phyloP scores from a whole-genome alignment of 2,329 filamentous ascomycete species.

The Fusarium setosum region DNA sequence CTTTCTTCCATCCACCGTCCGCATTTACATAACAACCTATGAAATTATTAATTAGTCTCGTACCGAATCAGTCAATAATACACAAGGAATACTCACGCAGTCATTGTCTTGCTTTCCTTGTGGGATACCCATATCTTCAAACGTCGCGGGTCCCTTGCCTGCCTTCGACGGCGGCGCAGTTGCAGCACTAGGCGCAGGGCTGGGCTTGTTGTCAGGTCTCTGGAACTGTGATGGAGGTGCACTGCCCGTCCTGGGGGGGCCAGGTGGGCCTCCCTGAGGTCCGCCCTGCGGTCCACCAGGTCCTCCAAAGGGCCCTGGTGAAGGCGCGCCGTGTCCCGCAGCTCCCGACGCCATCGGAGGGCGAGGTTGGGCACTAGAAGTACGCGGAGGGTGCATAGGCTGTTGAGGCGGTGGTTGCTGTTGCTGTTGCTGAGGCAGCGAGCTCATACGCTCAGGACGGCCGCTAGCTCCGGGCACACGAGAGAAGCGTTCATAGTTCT shows the following conservation, averaged over 20 bases:
- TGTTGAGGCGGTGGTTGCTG: slow-evolving; percentile 15
- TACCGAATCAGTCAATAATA: background rate
- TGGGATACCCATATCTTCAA: slow-evolving; percentile 98
- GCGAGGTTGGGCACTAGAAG: slow-evolving; percentile 37
- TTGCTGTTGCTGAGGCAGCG: slow-evolving; percentile 41
- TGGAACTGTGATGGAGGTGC: slow-evolving; percentile 50
- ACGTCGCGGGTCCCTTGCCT: slow-evolving; percentile 88
- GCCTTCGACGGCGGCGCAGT: slow-evolving; percentile 54
- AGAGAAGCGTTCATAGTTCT: slow-evolving; percentile 46
- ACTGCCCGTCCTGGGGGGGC: slow-evolving; percentile 49
- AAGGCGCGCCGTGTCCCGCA: slow-evolving; percentile 39
- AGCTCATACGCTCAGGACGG: slow-evolving; percentile 48
- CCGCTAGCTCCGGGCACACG: slow-evolving; percentile 46
- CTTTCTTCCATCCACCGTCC: background rate
- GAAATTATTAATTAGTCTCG: slow-evolving; percentile 1
- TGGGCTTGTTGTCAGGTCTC: slow-evolving; percentile 44
- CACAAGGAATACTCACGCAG: slow-evolving; percentile 73
- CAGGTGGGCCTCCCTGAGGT: slow-evolving; percentile 24
- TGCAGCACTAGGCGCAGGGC: slow-evolving; percentile 45
- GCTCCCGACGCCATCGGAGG: slow-evolving; percentile 32
- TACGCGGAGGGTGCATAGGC: slow-evolving; percentile 33
- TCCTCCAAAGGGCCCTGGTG: slow-evolving; percentile 31
- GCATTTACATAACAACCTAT: slow-evolving; percentile 43
- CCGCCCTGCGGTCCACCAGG: slow-evolving; percentile 11
- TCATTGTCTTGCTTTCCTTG: slow-evolving; percentile 85